phyloP scores from a whole-genome alignment of 176 grass and related monocot species.

The Luzula sylvatica region DNA sequence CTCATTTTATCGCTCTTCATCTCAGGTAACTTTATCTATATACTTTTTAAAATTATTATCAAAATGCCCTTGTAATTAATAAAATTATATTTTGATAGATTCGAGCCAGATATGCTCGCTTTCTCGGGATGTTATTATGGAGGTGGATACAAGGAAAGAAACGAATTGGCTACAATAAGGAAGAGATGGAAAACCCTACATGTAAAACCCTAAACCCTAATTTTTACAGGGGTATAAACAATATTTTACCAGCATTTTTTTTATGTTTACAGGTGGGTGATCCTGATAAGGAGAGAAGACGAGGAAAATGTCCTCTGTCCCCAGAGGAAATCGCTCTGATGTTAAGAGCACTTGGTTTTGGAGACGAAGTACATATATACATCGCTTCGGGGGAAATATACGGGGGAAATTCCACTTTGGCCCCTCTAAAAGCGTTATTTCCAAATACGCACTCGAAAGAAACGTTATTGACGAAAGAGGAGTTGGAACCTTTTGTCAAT shows the following conservation, averaged over 20 bases:
- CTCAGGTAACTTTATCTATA: slow-evolving; percentile 39
- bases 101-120: slow-evolving; percentile 98
- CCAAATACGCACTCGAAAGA: slow-evolving; percentile 92
- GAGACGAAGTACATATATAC: slow-evolving; percentile 71
- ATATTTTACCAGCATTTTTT: slow-evolving; percentile 10
- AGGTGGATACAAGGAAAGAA: slow-evolving; percentile 84
- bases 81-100: slow-evolving; percentile 35
- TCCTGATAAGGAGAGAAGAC: slow-evolving; percentile 64
- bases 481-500: slow-evolving; percentile 49
- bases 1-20: slow-evolving; percentile 69
- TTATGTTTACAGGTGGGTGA: slow-evolving; percentile 46
- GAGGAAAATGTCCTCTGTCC: slow-evolving; percentile 85
- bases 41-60: neutral
- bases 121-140: slow-evolving; percentile 97
- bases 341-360: slow-evolving; percentile 78
- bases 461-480: slow-evolving; percentile 61
- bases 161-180: slow-evolving; percentile 63
- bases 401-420: slow-evolving; percentile 65
- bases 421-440: slow-evolving; percentile 77
- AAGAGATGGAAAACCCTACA: slow-evolving; percentile 84
- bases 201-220: slow-evolving; percentile 35
- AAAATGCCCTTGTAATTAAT: neutral
- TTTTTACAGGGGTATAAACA: too few relatives aligned
- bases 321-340: slow-evolving; percentile 85
- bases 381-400: slow-evolving; percentile 90